Conservation (phyloP, 805 yeast species). For the Starmerella vaccinii region DNA sequence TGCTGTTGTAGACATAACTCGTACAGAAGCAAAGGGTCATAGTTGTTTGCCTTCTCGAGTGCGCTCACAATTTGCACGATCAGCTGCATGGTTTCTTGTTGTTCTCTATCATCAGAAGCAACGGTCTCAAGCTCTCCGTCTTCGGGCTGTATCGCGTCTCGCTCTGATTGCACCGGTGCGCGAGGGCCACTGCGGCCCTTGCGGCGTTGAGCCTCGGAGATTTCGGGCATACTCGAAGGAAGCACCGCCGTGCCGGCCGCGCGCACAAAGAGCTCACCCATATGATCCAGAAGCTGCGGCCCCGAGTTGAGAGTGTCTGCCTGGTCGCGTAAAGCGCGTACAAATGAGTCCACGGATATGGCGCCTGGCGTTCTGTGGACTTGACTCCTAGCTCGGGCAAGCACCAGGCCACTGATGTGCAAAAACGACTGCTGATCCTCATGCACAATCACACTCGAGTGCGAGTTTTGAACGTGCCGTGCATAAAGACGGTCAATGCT, state of each 20-base stretch:
- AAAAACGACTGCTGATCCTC: conserved; percentile 15
- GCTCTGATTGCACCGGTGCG: not conserved
- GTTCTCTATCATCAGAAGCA: not conserved
- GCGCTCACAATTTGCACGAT: not conserved
- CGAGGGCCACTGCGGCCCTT: not conserved
- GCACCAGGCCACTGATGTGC: not conserved
- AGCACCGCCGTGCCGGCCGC: conserved; percentile 3
- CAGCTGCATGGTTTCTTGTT: not conserved
- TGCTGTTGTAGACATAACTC: conserved; percentile 12
- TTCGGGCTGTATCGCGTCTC: not conserved
- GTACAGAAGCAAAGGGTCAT: conserved; percentile 11
- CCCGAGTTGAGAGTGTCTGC: not conserved
- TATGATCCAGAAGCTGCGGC: not conserved
- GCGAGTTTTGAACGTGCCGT: conserved; percentile 1
- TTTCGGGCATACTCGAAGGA: conserved; percentile 5
- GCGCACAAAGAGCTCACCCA: conserved; percentile 8
- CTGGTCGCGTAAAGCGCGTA: not conserved
- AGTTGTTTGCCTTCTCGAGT: not conserved
- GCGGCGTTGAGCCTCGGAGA: not conserved
- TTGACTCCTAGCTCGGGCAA: conserved; percentile 8
- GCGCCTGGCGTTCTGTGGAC: conserved; percentile 8
- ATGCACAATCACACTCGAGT: conserved; percentile 6
- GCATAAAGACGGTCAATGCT: conserved; percentile 8
- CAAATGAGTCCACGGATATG: conserved; percentile 1
- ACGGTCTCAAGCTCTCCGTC: not conserved